A percentile compares a stretch with the other conserved stretches of the same genome.
These are phyloP conservation scores for Xenosphaeropsis pyriputrescens DNA, from an alignment of 2,329 filamentous ascomycete genomes.

Conservation along the genomic window DNA sequence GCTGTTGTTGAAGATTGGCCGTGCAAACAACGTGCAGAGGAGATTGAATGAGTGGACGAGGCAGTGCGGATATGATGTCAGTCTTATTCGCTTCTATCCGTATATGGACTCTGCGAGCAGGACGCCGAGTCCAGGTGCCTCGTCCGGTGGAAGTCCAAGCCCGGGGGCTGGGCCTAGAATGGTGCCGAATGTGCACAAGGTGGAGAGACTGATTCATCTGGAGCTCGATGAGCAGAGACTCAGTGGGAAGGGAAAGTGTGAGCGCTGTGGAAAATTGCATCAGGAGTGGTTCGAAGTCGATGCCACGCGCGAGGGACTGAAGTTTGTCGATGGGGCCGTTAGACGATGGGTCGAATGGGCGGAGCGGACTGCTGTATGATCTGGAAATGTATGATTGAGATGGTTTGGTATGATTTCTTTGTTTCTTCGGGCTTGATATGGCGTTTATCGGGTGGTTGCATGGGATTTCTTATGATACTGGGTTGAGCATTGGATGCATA, in stretches of 20 bases:
- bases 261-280: conserved; percentile 70
- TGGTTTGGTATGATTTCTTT: too few species aligned
- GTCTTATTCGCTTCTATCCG: conserved; percentile 83
- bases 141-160: conserved; percentile 6
- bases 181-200: conserved; percentile 72
- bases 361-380: conserved; percentile 5
- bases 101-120: conserved; percentile 35
- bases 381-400: too few species aligned
- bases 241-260: conserved; percentile 48
- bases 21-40: conserved; percentile 71
- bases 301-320: conserved; percentile 55
- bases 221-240: conserved; percentile 54
- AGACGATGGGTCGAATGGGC: conserved; percentile 73
- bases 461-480: too few species aligned
- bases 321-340: conserved; percentile 56
- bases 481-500: too few species aligned
- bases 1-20: conserved; percentile 53
- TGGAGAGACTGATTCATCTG: conserved; percentile 81
- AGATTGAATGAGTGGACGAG: conserved; percentile 86
- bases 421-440: too few species aligned
- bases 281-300: conserved; percentile 92
- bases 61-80: conserved; percentile 82
- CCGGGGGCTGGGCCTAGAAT: conserved; percentile 37
- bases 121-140: conserved; percentile 4
- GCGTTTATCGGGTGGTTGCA: too few species aligned